Conservation (phyloP, 108 stramenopile genomes). For the Pseudonitzschia pungens region DNA sequence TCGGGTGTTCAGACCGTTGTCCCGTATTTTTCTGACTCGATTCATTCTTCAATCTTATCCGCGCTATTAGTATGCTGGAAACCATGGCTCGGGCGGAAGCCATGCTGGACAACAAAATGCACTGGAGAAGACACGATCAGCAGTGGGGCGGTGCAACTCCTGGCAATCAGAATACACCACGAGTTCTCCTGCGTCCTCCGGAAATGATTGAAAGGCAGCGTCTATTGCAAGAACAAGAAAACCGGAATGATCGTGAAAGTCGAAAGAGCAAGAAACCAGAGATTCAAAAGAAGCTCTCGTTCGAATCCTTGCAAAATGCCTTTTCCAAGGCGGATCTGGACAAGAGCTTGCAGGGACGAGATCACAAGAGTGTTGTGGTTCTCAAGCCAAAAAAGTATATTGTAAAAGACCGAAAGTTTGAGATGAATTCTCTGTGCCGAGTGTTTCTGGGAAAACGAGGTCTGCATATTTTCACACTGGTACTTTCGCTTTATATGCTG, state of each 20-base stretch:
- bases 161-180: slow-evolving; percentile 7
- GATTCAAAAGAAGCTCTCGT: neutral
- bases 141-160: neutral
- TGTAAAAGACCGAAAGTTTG: slow-evolving; percentile 35
- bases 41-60: neutral
- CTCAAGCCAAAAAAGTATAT: slow-evolving; percentile 15
- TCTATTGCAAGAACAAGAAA: slow-evolving; percentile 4
- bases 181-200: slow-evolving; percentile 1
- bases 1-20: too few relatives aligned
- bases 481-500: slow-evolving; percentile 38
- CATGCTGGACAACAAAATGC: slow-evolving; percentile 21
- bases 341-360: neutral
- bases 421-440: slow-evolving; percentile 35
- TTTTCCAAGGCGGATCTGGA: neutral
- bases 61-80: slow-evolving; percentile 19
- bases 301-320: slow-evolving; percentile 8
- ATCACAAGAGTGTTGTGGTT: neutral
- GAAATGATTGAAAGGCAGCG: slow-evolving; percentile 6
- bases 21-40: neutral
- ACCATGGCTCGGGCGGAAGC: slow-evolving; percentile 40
- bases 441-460: slow-evolving; percentile 45
- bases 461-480: slow-evolving; percentile 26
- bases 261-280: neutral
- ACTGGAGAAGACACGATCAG: slow-evolving; percentile 13
- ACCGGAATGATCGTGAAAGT: neutral